Percentiles rank a stretch among this genome's conserved stretches.
Conservation (phyloP, 129 eudicot genomes). For the Oenanthe sinensis region DNA sequence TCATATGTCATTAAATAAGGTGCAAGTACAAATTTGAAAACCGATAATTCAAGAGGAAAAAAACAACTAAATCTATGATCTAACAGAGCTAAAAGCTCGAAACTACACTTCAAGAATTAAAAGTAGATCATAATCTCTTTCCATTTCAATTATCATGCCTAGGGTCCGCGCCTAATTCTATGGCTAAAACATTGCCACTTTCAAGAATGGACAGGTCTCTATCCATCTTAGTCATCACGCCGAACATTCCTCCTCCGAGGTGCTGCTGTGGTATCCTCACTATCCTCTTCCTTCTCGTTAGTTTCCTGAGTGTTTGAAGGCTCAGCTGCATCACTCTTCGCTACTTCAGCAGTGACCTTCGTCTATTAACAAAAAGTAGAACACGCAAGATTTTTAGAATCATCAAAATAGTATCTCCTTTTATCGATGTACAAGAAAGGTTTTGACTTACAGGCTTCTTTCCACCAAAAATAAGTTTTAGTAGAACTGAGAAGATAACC, state of each 20-base stretch:
- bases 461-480: conserved; percentile 58
- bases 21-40: background rate
- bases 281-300: conserved; percentile 21
- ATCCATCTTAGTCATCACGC: conserved; percentile 31
- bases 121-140: background rate
- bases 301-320: conserved; percentile 20
- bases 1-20: background rate
- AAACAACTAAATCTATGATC: background rate
- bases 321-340: conserved; percentile 24
- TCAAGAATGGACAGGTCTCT: background rate
- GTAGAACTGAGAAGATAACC: conserved; percentile 32
- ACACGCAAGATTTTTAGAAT: background rate
- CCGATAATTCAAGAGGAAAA: background rate
- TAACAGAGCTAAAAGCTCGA: background rate
- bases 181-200: background rate
- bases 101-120: background rate
- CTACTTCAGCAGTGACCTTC: conserved; percentile 16
- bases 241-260: conserved; percentile 34
- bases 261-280: conserved; percentile 27
- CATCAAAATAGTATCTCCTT: background rate
- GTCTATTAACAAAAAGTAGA: conserved; percentile 16
- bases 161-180: background rate
- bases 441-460: conserved; percentile 47
- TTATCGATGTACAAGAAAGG: background rate
- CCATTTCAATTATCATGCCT: conserved; percentile 31